Conservation (phyloP, 805 yeast species). For the Kuraishia molischiana region DNA sequence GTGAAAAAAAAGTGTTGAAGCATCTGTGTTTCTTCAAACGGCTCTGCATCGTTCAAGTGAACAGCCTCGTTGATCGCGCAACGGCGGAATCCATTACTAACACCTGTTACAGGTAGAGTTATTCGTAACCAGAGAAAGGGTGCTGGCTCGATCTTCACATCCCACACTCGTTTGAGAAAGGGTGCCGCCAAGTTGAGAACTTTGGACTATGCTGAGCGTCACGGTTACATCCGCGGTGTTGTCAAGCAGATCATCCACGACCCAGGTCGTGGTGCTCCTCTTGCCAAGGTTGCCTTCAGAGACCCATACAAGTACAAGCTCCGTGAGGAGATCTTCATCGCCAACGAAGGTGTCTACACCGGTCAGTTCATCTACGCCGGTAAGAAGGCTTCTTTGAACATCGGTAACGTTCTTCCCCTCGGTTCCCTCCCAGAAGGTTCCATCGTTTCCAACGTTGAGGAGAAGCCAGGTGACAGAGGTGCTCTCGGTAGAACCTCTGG, state of each 20-base stretch:
- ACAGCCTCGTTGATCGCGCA: no score
- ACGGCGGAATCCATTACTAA: conserved; percentile 2
- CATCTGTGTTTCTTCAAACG: no score
- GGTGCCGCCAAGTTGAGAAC: conserved; percentile 99
- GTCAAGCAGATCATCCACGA: conserved; percentile 98
- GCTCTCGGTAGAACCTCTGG: conserved; percentile 99
- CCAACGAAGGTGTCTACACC: conserved; percentile 99
- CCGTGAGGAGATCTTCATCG: conserved; percentile 98
- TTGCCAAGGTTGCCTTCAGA: conserved; percentile 97
- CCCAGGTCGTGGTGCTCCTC: conserved; percentile 99
- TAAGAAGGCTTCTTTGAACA: conserved; percentile 93
- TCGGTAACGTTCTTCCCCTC: conserved; percentile 95
- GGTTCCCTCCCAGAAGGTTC: conserved; percentile 68
- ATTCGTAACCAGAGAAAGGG: conserved; percentile 99
- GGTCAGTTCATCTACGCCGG: conserved; percentile 99
- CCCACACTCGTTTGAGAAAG: conserved; percentile 99
- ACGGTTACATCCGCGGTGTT: conserved; percentile 99
- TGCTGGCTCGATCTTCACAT: conserved; percentile 99
- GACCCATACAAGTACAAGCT: conserved; percentile 98
- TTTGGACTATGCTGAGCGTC: conserved; percentile 98
- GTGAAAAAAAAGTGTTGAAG: no score
- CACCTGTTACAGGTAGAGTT: conserved; percentile 74
- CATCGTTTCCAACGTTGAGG: conserved; percentile 42
- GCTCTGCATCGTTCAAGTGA: no score
- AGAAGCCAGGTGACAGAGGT: conserved; percentile 61